phyloP scores from a whole-genome alignment of 2,329 filamentous ascomycete genomes.

The Thelonectria blattea region DNA sequence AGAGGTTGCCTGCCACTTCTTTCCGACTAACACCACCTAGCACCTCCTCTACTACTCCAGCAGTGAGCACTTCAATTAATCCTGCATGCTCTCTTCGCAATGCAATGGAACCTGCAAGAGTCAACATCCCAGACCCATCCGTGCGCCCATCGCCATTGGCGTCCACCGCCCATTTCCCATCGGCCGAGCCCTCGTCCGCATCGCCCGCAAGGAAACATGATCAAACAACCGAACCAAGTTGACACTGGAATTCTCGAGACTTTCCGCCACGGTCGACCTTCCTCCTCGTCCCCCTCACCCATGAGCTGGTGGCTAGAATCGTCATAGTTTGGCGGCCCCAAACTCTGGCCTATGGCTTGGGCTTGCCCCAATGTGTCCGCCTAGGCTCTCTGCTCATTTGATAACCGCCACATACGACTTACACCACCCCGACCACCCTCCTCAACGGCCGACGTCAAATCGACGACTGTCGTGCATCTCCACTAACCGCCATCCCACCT shows the following conservation, averaged over 20 bases:
- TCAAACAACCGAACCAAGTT: background rate
- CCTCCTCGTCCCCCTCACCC: background rate
- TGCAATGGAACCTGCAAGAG: background rate
- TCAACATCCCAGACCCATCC: background rate
- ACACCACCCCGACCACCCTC: conserved; percentile 1
- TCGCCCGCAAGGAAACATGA: background rate
- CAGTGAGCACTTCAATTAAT: too few species aligned
- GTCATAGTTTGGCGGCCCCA: conserved; percentile 14
- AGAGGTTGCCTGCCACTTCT: background rate
- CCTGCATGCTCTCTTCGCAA: too few species aligned
- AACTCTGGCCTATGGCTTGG: conserved; percentile 2
- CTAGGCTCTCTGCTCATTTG: conserved; percentile 2
- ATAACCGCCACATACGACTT: conserved; percentile 5
- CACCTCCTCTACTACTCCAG: background rate
- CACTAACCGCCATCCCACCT: background rate
- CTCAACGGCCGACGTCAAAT: background rate
- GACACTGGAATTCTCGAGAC: background rate
- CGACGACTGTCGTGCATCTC: background rate
- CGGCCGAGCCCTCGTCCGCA: background rate
- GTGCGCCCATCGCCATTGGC: background rate
- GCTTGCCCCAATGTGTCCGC: background rate
- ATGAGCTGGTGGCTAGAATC: background rate
- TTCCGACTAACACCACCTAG: background rate
- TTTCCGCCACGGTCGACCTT: background rate
- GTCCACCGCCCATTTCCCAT: background rate